Evolutionary conservation across 768 basidiomycete genomes (phyloP), one percentile per base, ranked within the genome.

Genomic region (Lepiota subincarnata): DNA sequence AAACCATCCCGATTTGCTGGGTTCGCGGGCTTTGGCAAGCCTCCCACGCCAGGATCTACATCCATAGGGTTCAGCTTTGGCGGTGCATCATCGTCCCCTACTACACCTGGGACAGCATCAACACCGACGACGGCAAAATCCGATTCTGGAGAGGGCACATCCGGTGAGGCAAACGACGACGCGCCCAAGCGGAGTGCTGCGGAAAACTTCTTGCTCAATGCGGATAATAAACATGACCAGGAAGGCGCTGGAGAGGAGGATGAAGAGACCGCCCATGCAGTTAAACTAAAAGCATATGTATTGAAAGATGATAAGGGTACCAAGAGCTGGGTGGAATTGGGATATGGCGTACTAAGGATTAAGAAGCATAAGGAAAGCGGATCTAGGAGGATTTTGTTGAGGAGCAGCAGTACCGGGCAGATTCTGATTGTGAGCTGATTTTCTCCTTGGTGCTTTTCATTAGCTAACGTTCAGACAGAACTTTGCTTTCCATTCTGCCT

Each of bases 181-280:
- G 12, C 14, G 6, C 38, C 53, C 3, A 41, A 40, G 18, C 48
- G 41, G 40, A 40, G 28, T 14, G 38, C n/a, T 14, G 28, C 55
- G 7, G 53, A 56, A 11, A 55, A 51, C 38, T 52, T 50, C 16
- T 13, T 49, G 1, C 14, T 55, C 12, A 51, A 56, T 13, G 55
- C 51, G 1, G 53, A 47, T 16, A 70, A 69, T 50, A 69, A 69
- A n/a, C 81, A 86, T 57, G 87, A 88, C 58, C 73, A 73, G 49
- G 87, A 88, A 55, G 89, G 90, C 10, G 84, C 84, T 60, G 90
- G 90, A 24, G 90, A 92, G 68, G 87, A 92, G 64, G 77, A 85
- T 37, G 90, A 92, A 62, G 82, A 82, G 55, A 90, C 87, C 3
- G 68, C 70, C 24, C 75, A 87, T 64, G 68, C 72, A 41, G 72